Conservation (phyloP, 2,329 filamentous ascomycete species). For the Sporothrix sp. region DNA sequence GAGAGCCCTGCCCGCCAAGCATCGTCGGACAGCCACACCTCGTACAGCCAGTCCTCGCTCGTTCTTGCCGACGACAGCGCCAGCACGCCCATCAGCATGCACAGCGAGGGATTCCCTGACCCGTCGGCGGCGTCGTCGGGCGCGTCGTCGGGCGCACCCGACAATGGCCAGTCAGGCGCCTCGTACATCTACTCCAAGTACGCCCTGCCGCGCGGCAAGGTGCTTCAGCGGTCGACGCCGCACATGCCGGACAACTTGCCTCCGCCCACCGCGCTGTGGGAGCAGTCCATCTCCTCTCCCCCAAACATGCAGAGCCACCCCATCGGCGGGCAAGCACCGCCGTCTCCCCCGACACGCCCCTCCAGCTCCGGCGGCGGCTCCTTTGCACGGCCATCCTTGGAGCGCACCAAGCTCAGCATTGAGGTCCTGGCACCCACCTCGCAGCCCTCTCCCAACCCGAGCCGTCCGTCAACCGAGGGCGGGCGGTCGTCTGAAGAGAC, state of each 20-base stretch:
- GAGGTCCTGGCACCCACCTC: slow-evolving; percentile 34
- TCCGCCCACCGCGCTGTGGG: slow-evolving; percentile 51
- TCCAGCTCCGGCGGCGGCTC: slow-evolving; percentile 43
- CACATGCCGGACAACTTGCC: slow-evolving; percentile 45
- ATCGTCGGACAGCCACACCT: slow-evolving; percentile 58
- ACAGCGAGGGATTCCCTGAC: slow-evolving; percentile 57
- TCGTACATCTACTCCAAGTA: slow-evolving; percentile 87
- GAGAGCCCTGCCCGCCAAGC: slow-evolving; percentile 53
- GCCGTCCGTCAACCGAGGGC: slow-evolving; percentile 36
- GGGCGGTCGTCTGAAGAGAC: slow-evolving; percentile 40
- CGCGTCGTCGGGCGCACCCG: slow-evolving; percentile 21
- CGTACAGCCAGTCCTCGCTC: slow-evolving; percentile 48
- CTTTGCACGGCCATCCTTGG: slow-evolving; percentile 37
- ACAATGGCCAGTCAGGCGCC: slow-evolving; percentile 40
- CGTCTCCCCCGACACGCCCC: slow-evolving; percentile 51
- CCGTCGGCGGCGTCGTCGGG: slow-evolving; percentile 29
- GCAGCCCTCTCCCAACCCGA: slow-evolving; percentile 36
- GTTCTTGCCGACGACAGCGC: slow-evolving; percentile 53
- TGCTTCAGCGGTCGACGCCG: slow-evolving; percentile 56
- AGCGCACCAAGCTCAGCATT: slow-evolving; percentile 40
- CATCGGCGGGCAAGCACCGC: slow-evolving; percentile 40
- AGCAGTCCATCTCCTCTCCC: slow-evolving; percentile 39
- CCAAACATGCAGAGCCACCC: slow-evolving; percentile 35
- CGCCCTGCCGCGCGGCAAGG: slow-evolving; percentile 70
- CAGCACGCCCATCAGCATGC: slow-evolving; percentile 63